These are phyloP conservation scores for Protomyces inouyei DNA, from an alignment of 1,139 yeast genomes.

Conservation along the genomic window DNA sequence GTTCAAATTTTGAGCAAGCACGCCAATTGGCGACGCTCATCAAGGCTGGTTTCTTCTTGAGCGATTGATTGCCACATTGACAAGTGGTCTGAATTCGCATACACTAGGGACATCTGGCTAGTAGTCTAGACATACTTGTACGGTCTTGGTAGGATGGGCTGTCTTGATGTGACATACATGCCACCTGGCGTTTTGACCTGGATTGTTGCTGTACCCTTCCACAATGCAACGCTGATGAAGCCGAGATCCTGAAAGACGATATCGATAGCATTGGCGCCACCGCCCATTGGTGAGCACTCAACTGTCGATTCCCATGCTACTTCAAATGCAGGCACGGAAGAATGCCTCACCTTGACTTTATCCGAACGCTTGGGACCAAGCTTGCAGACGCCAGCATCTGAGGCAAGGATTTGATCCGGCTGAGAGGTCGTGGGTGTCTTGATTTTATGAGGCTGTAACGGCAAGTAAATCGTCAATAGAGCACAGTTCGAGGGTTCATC, in stretches of 20 bases:
- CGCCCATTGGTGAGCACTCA: background rate
- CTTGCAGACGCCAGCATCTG: background rate
- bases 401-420: constrained; percentile 12
- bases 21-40: background rate
- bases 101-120: too few relatives aligned
- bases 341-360: background rate
- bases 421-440: constrained; percentile 1
- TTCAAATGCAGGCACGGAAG: background rate
- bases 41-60: too few relatives aligned
- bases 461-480: constrained; percentile 7
- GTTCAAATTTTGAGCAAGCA: constrained; percentile 78
- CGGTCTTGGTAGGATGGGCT: background rate
- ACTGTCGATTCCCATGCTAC: constrained; percentile 1
- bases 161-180: background rate
- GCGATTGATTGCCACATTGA: too few relatives aligned
- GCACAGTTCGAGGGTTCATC: background rate
- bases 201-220: constrained; percentile 8
- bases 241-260: constrained; percentile 18
- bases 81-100: too few relatives aligned
- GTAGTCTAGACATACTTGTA: background rate
- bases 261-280: constrained; percentile 9
- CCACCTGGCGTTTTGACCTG: constrained; percentile 14
- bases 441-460: constrained; percentile 1
- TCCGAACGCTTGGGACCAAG: background rate
- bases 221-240: constrained; percentile 15